phyloP scores from a whole-genome alignment of 2,329 filamentous ascomycete genomes.

The Fusarium solani-melongenae region DNA sequence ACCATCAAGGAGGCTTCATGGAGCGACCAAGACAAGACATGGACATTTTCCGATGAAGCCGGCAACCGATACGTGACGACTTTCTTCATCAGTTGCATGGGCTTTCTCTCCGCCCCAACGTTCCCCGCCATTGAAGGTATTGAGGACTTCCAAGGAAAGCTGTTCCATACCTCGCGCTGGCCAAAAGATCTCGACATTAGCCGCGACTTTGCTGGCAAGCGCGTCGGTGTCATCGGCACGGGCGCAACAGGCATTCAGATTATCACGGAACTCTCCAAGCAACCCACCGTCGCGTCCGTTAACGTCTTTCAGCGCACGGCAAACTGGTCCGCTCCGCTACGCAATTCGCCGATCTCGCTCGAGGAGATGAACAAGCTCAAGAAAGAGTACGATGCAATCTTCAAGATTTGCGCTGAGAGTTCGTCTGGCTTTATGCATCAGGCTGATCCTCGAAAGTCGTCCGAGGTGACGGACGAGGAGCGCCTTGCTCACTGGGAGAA shows the following conservation, averaged over 20 bases:
- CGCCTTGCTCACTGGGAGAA: background rate
- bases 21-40: background rate
- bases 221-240: background rate
- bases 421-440: background rate
- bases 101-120: background rate
- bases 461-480: background rate
- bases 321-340: background rate
- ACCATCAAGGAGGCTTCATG: background rate
- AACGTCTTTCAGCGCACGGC: background rate
- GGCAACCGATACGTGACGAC: background rate
- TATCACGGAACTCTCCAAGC: background rate
- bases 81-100: background rate
- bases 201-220: background rate
- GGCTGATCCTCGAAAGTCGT: background rate
- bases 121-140: background rate
- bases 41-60: background rate
- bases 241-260: background rate
- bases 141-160: background rate
- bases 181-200: background rate
- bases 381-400: background rate
- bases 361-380: background rate
- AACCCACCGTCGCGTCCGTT: background rate
- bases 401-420: background rate
- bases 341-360: background rate
- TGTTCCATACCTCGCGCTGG: background rate